A percentile compares a stretch with the other conserved stretches of the same genome.
These are phyloP conservation scores for Aspergillus bridgeri DNA, from an alignment of 495 filamentous ascomycete genomes.

Conservation along the genomic window DNA sequence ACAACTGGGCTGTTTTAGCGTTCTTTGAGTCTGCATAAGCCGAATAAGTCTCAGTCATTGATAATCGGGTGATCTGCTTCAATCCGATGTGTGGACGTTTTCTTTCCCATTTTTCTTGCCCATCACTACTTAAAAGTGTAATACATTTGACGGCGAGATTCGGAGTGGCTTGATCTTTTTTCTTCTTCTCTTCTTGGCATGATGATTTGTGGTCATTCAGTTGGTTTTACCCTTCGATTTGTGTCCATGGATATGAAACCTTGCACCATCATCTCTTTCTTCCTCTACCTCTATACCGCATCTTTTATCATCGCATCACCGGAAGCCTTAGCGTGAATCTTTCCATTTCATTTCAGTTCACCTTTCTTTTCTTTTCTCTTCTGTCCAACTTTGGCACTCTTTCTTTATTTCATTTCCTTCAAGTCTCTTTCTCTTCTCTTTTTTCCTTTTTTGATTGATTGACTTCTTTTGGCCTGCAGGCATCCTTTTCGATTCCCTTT, in stretches of 20 bases:
- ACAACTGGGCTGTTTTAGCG: not conserved
- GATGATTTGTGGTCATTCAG: not conserved
- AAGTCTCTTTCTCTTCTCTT: conserved; percentile 8
- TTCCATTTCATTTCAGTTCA: conserved; percentile 1
- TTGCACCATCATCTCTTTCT: not conserved
- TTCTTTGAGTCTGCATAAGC: not conserved
- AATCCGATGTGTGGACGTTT: not conserved
- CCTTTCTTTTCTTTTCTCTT: conserved; percentile 9
- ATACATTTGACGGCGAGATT: not conserved
- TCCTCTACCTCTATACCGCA: conserved; percentile 4
- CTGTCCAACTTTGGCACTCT: conserved; percentile 2
- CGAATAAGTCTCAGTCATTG: not conserved
- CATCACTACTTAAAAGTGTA: not conserved
- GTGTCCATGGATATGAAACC: not conserved
- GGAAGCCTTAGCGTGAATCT: conserved; percentile 9
- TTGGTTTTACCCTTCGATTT: not conserved
- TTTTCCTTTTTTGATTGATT: conserved; percentile 7
- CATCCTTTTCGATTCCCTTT: not conserved
- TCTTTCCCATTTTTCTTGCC: not conserved
- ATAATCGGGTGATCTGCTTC: not conserved
- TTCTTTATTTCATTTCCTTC: conserved; percentile 2
- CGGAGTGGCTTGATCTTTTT: conserved; percentile 6
- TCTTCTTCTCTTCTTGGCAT: conserved; percentile 17
- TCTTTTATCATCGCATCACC: conserved; percentile 16
- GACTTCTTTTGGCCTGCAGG: not conserved